Base-by-base conservation (phyloP, 768 basidiomycete genomes). In the Lentinula guzmanii region DNA sequence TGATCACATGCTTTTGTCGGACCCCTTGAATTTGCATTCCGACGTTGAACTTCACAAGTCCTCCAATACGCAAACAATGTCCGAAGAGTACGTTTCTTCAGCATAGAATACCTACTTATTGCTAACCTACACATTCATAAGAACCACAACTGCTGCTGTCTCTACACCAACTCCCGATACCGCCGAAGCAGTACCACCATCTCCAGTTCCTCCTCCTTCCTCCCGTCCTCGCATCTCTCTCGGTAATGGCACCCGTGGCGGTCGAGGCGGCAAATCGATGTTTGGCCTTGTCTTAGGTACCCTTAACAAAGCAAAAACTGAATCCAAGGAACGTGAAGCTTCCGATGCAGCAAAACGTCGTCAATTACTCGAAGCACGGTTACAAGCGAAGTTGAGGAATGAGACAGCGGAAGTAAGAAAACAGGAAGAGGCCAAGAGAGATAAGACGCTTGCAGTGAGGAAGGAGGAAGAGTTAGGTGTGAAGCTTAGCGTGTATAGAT, bases 261-360 rank as follows among this genome's bases (percentile, higher is more conserved):
- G 88, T 69, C 91, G 89, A 76, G 87, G 90, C 68, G 91, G 91
- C 71, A 91, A 90, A 83, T 85, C 83, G 76, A 90, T 92, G 88
- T 90, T 93, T 76, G 91, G 90, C 63, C 78, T 93, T 65, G 78
- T 92, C 65, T 74, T 93, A 61, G 90, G 90, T 57, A 93, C 91
- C 65, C 82, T 93, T 63, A 90, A 87, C 76, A 90, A 90, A 79
- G 91, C 91, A 65, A 92, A 91, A 77, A 86, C 82, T 65, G 91
- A 93, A 77, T 91, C 91, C 72, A 87, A 89, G 70, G 86, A 90
- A 78, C 79, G 90, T 62, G 90, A 81, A 70, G 86, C 87, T n/a
- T 91, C 90, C 72, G 91, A 93, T 67, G 90, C 91, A 68, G 91
- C 90, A 1, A 91, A 89, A 78, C 92, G 92, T 75, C 79, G 91